Conservation (phyloP, 2,329 filamentous ascomycete genomes). For the Capronia coronata region DNA sequence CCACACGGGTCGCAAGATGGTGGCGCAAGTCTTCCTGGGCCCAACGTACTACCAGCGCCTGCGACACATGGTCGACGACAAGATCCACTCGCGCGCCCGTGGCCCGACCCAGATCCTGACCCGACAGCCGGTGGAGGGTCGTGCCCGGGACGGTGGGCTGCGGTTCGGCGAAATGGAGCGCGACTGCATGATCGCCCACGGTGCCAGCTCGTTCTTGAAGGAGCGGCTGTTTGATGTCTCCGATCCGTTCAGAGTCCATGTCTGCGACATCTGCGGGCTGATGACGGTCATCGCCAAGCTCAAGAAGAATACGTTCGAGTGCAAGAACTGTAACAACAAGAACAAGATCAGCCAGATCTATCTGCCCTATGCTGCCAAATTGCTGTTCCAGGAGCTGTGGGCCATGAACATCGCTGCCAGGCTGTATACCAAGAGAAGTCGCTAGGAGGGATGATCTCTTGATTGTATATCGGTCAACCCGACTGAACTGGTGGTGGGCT, state of each 20-base stretch:
- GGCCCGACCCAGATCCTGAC: conserved; percentile 97
- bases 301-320: conserved; percentile 93
- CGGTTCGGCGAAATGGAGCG: conserved; percentile 99
- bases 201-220: conserved; percentile 92
- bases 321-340: conserved; percentile 97
- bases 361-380: conserved; percentile 94
- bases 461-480: too few relatives aligned
- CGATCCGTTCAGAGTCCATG: conserved; percentile 94
- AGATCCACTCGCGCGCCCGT: conserved; percentile 97
- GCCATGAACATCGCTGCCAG: conserved; percentile 97
- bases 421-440: conserved; percentile 72
- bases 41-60: conserved; percentile 98
- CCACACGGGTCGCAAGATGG: conserved; percentile 88
- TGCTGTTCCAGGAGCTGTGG: conserved; percentile 95
- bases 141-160: conserved; percentile 92
- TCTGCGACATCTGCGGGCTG: conserved; percentile 96
- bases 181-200: conserved; percentile 99
- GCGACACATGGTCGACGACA: conserved; percentile 99
- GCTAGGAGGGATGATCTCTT: conserved; percentile 7
- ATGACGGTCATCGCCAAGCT: conserved; percentile 98
- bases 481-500: too few relatives aligned
- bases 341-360: conserved; percentile 97
- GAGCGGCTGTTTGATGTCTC: conserved; percentile 96
- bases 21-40: conserved; percentile 91
- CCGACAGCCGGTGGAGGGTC: conserved; percentile 93